Evolutionary conservation across 2,329 filamentous ascomycete species (phyloP), one percentile per base, ranked within the genome.

Genomic region (Aureobasidium sp.): DNA sequence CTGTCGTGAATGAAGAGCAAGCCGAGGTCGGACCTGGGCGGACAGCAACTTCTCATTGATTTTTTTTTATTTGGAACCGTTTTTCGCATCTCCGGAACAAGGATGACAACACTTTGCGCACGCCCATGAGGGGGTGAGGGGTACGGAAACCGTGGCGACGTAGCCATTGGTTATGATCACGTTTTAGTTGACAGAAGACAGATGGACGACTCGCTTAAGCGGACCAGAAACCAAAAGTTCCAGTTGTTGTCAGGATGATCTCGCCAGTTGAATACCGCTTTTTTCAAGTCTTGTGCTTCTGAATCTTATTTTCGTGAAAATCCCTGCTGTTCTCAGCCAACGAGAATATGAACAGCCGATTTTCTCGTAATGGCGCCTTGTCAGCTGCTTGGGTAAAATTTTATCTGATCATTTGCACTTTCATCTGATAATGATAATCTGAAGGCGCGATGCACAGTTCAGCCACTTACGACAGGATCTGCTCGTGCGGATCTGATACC

Each of bases 1-100:
- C 16, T 39, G 34, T 38, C 7, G 32, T 34, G 30, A 30, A 17
- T 6, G 22, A 14, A 19, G n/a, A 21, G 22, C 17, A 38, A 39
- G 45, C 45, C 45, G 45, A 49, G 45, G 45, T 49, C 45, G 45
- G n/a, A n/a, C n/a, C n/a, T n/a, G n/a, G n/a, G 45, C 34, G 45
- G 21, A n/a, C 21, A 35, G 30, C n/a, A 12, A 47, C 19, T 17
- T 25, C 29, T 16, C 42, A n/a, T n/a, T n/a, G n/a, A n/a, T n/a
- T n/a, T n/a, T n/a, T n/a, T n/a, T n/a, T n/a, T n/a, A n/a, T 19
- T 48, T 10, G 11, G 22, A 45, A 12, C 29, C 34, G 41, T 17
- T 19, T n/a, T 12, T 48, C 32, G 32, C 44, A 17, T n/a, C 3
- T 37, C 11, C 44, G 44, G 30, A 37, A 37, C n/a, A 19, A 21